Conservation (phyloP, 1,284 basidiomycete species). For the Cutaneotrichosporon arboriforme region DNA sequence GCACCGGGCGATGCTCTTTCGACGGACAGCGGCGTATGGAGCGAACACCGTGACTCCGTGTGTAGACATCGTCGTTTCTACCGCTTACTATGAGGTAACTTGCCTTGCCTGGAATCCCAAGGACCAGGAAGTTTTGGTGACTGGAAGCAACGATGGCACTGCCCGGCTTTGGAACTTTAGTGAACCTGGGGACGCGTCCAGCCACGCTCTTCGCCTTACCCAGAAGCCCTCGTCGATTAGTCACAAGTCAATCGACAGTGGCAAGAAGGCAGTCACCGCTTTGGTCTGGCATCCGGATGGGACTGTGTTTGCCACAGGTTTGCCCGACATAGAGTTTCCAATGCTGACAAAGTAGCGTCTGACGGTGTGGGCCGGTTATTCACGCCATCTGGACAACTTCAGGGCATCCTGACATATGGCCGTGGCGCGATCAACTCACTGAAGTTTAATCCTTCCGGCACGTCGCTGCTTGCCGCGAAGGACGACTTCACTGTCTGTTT, state of each 20-base stretch:
- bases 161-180: constrained; percentile 41
- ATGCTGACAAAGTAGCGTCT: constrained; percentile 9
- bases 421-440: constrained; percentile 36
- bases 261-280: constrained; percentile 33
- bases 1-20: neutral
- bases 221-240: constrained; percentile 25
- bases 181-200: neutral
- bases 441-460: constrained; percentile 41
- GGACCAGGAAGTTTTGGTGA: constrained; percentile 35
- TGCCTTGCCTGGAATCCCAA: constrained; percentile 41
- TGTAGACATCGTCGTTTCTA: constrained; percentile 1
- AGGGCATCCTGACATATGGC: constrained; percentile 40
- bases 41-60: constrained; percentile 36
- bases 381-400: constrained; percentile 38
- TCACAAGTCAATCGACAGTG: constrained; percentile 38
- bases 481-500: constrained; percentile 31
- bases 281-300: constrained; percentile 43
- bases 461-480: constrained; percentile 32
- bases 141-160: constrained; percentile 32
- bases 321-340: neutral
- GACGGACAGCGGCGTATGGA: constrained; percentile 10
- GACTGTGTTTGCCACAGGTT: constrained; percentile 37
- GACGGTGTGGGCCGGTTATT: constrained; percentile 42
- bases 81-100: constrained; percentile 25
- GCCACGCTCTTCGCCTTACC: constrained; percentile 11